phyloP scores from a whole-genome alignment of 257 asterid genomes.

The Verbascum thapsus region DNA sequence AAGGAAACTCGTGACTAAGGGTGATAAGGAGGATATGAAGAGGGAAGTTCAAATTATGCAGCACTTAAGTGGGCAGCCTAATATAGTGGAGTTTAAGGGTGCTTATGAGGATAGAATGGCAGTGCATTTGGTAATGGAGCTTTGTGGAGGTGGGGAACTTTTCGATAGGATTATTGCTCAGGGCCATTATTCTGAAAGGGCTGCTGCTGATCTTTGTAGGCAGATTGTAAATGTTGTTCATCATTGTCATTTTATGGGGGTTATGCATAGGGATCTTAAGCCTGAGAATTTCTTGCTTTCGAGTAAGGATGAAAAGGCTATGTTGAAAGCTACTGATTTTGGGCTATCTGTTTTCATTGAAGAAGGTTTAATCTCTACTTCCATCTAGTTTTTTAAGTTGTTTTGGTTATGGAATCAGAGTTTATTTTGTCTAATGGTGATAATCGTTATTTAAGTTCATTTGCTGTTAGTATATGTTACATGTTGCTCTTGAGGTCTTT shows the following conservation, averaged over 20 bases:
- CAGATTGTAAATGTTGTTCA: conserved; percentile 76
- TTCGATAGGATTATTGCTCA: conserved; percentile 67
- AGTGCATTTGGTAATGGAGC: conserved; percentile 70
- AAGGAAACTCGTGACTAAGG: conserved; percentile 66
- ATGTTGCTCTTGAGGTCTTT: not conserved
- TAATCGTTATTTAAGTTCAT: not conserved
- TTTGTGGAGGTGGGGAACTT: conserved; percentile 70
- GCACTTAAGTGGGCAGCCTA: conserved; percentile 74
- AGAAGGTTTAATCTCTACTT: conserved; percentile 44
- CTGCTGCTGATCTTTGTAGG: conserved; percentile 62
- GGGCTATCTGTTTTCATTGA: conserved; percentile 74
- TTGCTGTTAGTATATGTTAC: conserved; percentile 3
- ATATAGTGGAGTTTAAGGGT: conserved; percentile 67
- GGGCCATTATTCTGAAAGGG: conserved; percentile 67
- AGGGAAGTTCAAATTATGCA: conserved; percentile 73
- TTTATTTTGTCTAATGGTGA: not conserved
- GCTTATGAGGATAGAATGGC: conserved; percentile 64
- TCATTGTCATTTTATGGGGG: conserved; percentile 81
- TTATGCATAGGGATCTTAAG: conserved; percentile 76
- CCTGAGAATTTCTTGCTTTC: conserved; percentile 73
- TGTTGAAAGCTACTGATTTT: conserved; percentile 68
- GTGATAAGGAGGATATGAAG: conserved; percentile 68
- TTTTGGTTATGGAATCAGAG: not conserved
- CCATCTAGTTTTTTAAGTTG: not conserved
- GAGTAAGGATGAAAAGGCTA: conserved; percentile 55